Conservation (phyloP, 2,329 filamentous ascomycete genomes). For the Colletotrichum sp. region DNA sequence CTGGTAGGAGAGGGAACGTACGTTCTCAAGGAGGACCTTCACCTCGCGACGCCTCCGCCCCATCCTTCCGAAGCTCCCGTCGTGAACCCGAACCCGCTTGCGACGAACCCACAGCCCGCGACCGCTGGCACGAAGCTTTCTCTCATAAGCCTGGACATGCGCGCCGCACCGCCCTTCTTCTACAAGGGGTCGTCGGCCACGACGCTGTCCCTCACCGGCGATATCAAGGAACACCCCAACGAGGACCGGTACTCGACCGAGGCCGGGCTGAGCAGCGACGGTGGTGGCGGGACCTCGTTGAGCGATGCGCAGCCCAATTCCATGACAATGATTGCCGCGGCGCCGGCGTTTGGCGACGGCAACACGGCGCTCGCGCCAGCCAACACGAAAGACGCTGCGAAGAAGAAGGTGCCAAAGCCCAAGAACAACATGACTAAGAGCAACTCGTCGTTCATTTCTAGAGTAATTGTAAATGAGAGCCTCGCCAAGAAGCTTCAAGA, state of each 20-base stretch:
- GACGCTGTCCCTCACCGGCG: slow-evolving; percentile 52
- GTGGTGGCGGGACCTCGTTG: slow-evolving; percentile 56
- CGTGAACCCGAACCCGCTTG: slow-evolving; percentile 87
- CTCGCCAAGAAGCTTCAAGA: slow-evolving; percentile 82
- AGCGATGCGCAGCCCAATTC: slow-evolving; percentile 53
- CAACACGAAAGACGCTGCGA: slow-evolving; percentile 74
- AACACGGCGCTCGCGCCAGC: slow-evolving; percentile 74
- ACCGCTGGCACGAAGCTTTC: slow-evolving; percentile 86
- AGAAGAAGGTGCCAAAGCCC: slow-evolving; percentile 76
- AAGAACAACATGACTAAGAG: slow-evolving; percentile 99
- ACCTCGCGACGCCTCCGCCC: slow-evolving; percentile 90
- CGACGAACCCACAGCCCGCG: slow-evolving; percentile 83
- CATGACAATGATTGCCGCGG: slow-evolving; percentile 46
- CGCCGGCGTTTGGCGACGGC: slow-evolving; percentile 83
- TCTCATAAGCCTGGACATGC: slow-evolving; percentile 73
- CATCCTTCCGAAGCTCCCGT: slow-evolving; percentile 93
- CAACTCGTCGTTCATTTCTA: slow-evolving; percentile 97
- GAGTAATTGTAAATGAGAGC: slow-evolving; percentile 88
- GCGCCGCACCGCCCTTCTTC: slow-evolving; percentile 56
- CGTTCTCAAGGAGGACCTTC: slow-evolving; percentile 85
- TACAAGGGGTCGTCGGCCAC: slow-evolving; percentile 60
- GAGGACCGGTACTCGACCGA: slow-evolving; percentile 67
- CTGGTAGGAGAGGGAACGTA: slow-evolving; percentile 98
- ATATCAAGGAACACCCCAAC: slow-evolving; percentile 66
- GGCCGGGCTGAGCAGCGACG: slow-evolving; percentile 62